Conservation (phyloP, 73 alveolate genomes). For the Stentor coeruleus region DNA sequence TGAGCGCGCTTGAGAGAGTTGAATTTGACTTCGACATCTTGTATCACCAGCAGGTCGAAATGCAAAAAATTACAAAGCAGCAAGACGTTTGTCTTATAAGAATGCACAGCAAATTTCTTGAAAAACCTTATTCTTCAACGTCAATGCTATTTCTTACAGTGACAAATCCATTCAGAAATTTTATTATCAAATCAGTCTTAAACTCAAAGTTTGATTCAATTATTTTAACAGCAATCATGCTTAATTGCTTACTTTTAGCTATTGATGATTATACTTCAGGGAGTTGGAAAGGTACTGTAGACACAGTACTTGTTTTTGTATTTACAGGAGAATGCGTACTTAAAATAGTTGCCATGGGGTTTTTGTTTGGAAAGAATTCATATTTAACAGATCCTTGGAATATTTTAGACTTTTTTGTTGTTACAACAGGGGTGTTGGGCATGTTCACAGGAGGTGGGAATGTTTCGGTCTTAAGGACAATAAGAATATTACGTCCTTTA, state of each 20-base stretch:
- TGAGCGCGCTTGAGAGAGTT: too few relatives aligned
- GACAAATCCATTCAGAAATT: constrained; percentile 4
- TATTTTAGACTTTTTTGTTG: constrained; percentile 70
- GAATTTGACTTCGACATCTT: constrained; percentile 12
- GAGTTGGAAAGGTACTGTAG: constrained; percentile 1
- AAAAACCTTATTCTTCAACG: background rate
- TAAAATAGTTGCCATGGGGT: constrained; percentile 53
- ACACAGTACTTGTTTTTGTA: constrained; percentile 27
- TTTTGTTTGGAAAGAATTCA: constrained; percentile 38
- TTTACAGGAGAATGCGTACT: constrained; percentile 44
- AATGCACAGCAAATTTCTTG: background rate
- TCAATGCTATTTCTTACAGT: background rate
- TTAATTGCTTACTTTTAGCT: constrained; percentile 46
- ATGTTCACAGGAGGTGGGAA: background rate
- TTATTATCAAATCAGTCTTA: constrained; percentile 25
- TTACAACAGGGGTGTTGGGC: constrained; percentile 61
- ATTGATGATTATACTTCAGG: constrained; percentile 24
- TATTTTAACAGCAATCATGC: constrained; percentile 39
- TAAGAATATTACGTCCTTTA: constrained; percentile 69
- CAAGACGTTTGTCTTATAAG: background rate
- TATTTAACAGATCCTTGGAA: constrained; percentile 81
- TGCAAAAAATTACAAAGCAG: background rate
- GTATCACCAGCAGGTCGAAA: background rate
- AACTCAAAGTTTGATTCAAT: constrained; percentile 53
- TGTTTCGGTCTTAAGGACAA: constrained; percentile 50